A percentile compares a stretch with the other conserved stretches of the same genome.
Conservation (phyloP, 148 eudicot genomes). For the Vaccinium corymbosum region DNA sequence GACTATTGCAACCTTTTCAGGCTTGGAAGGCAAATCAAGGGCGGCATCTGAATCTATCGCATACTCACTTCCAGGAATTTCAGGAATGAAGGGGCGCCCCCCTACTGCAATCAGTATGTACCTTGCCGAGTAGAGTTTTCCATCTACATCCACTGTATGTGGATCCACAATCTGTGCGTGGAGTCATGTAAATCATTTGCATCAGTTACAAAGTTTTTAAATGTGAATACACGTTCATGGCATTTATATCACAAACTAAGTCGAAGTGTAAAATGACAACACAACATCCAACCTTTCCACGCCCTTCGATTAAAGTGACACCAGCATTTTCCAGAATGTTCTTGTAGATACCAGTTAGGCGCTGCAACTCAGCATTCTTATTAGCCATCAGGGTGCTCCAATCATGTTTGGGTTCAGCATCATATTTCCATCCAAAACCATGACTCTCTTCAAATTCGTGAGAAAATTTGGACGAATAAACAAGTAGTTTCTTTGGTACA, state of each 20-base stretch:
- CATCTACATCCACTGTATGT: conserved; percentile 93
- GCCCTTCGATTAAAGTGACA: conserved; percentile 84
- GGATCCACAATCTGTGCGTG: conserved; percentile 79
- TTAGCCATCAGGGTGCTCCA: conserved; percentile 96
- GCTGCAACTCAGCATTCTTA: conserved; percentile 94
- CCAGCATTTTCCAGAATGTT: conserved; percentile 73
- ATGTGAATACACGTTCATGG: not conserved
- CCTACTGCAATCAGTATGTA: conserved; percentile 90
- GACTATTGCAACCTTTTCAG: conserved; percentile 90
- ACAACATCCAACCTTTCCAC: conserved; percentile 77
- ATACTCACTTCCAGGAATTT: conserved; percentile 84
- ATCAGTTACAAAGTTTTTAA: not conserved
- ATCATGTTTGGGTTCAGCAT: conserved; percentile 86
- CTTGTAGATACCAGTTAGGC: conserved; percentile 88
- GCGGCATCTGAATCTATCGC: conserved; percentile 95
- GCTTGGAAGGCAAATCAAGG: conserved; percentile 86
- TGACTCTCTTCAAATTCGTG: conserved; percentile 94
- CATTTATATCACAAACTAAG: not conserved
- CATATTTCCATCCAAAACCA: conserved; percentile 96
- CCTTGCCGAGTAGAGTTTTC: conserved; percentile 76
- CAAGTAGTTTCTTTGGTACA: conserved; percentile 94
- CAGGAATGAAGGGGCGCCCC: conserved; percentile 89
- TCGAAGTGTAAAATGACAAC: not conserved
- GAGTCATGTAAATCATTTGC: conserved; percentile 14
- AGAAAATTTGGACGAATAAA: conserved; percentile 80